These are phyloP conservation scores for Boletus pseudopeckii DNA, from an alignment of 768 basidiomycete genomes.

Conservation along the genomic window DNA sequence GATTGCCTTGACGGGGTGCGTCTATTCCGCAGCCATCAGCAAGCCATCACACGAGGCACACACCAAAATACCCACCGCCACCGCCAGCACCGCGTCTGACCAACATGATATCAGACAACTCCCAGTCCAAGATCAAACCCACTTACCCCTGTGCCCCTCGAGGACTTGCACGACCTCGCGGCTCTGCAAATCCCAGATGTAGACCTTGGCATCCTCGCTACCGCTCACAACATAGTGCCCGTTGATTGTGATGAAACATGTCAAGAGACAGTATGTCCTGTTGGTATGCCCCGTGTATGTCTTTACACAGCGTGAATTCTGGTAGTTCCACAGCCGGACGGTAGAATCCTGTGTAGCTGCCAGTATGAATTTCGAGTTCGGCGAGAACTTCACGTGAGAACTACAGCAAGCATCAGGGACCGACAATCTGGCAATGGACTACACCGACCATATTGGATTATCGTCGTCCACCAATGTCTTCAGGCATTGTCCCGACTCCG, in stretches of 20 bases:
- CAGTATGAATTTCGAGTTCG: constrained; percentile 86
- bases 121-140: not conserved
- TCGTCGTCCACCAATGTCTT: constrained; percentile 97
- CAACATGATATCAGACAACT: not conserved
- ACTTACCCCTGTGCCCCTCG: constrained; percentile 76
- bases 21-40: constrained; percentile 41
- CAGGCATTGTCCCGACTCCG: constrained; percentile 94
- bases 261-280: constrained; percentile 75
- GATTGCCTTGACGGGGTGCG: constrained; percentile 68
- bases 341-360: constrained; percentile 93
- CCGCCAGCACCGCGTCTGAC: constrained; percentile 65
- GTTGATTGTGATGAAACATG: constrained; percentile 57
- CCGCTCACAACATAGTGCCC: constrained; percentile 80
- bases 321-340: constrained; percentile 92
- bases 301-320: constrained; percentile 86
- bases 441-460: constrained; percentile 80
- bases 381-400: constrained; percentile 87
- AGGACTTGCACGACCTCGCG: constrained; percentile 70
- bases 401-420: constrained; percentile 36
- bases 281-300: constrained; percentile 88
- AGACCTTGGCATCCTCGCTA: constrained; percentile 85
- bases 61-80: constrained; percentile 53
- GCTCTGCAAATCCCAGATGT: constrained; percentile 87
- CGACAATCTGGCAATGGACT: not conserved
- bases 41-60: not conserved